Evolutionary conservation across 345 rosid genomes (phyloP).

Genomic region (Arabidopsis suecica): DNA sequence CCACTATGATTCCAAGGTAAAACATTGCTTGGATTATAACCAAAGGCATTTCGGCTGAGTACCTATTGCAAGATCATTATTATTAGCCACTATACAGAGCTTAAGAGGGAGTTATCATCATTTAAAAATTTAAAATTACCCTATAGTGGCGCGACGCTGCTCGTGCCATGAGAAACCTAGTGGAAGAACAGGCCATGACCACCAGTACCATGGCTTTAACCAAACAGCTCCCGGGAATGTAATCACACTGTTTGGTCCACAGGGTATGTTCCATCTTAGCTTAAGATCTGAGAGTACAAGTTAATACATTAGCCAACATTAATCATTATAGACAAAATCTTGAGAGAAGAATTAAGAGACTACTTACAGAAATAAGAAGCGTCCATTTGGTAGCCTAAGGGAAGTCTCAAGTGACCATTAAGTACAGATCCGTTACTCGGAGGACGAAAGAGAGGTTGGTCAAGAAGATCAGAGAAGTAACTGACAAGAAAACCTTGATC

Average conservation of each 20-base stretch:
- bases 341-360: slow-evolving; percentile 31
- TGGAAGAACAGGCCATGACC: slow-evolving; percentile 99
- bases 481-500: slow-evolving; percentile 93
- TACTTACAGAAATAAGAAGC: slow-evolving; percentile 96
- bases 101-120: background rate
- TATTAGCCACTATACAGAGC: background rate
- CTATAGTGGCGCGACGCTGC: slow-evolving; percentile 69
- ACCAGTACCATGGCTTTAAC: slow-evolving; percentile 99
- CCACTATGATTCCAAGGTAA: slow-evolving; percentile 66
- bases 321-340: background rate
- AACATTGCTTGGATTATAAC: slow-evolving; percentile 61
- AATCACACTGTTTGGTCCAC: slow-evolving; percentile 93
- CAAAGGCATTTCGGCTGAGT: slow-evolving; percentile 80
- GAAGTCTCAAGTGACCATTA: slow-evolving; percentile 80
- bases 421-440: slow-evolving; percentile 67
- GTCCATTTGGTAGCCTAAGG: slow-evolving; percentile 98
- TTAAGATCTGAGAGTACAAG: slow-evolving; percentile 62
- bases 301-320: background rate
- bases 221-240: slow-evolving; percentile 96
- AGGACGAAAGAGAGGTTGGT: slow-evolving; percentile 82
- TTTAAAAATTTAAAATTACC: slow-evolving; percentile 35
- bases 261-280: slow-evolving; percentile 88
- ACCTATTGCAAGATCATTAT: slow-evolving; percentile 24
- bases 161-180: slow-evolving; percentile 90
- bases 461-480: slow-evolving; percentile 88